Conservation (phyloP, 1,284 basidiomycete species). For the Microbotryum intermedium region DNA sequence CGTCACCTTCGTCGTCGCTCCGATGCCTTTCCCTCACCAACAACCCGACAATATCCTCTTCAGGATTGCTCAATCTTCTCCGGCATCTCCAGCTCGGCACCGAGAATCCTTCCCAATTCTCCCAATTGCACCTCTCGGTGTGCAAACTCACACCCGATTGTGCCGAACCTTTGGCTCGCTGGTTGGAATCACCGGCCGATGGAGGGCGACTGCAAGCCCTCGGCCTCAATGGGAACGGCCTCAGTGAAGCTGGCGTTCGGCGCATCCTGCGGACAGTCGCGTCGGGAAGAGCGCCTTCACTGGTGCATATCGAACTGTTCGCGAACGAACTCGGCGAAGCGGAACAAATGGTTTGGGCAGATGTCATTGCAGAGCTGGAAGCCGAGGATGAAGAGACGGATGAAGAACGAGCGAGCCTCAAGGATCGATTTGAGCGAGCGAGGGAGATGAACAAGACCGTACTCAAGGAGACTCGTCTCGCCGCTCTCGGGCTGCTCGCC, state of each 20-base stretch:
- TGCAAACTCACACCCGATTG: conserved; percentile 11
- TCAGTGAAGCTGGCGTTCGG: conserved; percentile 9
- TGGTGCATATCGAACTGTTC: conserved; percentile 22
- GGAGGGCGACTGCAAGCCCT: conserved; percentile 18
- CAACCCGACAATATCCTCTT: conserved; percentile 7
- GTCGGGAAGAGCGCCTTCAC: conserved; percentile 8
- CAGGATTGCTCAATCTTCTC: conserved; percentile 10
- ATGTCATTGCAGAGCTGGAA: background rate
- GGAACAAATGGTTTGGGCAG: conserved; percentile 1
- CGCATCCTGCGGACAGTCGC: conserved; percentile 10
- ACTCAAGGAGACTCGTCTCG: conserved; percentile 11
- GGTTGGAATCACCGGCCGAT: conserved; percentile 18
- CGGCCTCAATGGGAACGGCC: conserved; percentile 11
- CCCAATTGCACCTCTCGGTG: conserved; percentile 22
- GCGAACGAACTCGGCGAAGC: conserved; percentile 15
- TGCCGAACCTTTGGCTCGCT: conserved; percentile 17
- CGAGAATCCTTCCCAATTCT: conserved; percentile 6
- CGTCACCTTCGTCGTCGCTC: conserved; percentile 14
- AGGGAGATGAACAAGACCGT: conserved; percentile 19
- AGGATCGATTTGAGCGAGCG: conserved; percentile 6
- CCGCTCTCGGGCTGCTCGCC: conserved; percentile 10
- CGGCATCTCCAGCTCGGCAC: conserved; percentile 5
- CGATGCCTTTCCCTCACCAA: conserved; percentile 20
- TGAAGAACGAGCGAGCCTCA: background rate
- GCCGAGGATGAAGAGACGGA: background rate